Percentiles rank a stretch among this genome's conserved stretches.
Conservation (phyloP, 495 filamentous ascomycete genomes). For the Trichocladium uniseriatum region DNA sequence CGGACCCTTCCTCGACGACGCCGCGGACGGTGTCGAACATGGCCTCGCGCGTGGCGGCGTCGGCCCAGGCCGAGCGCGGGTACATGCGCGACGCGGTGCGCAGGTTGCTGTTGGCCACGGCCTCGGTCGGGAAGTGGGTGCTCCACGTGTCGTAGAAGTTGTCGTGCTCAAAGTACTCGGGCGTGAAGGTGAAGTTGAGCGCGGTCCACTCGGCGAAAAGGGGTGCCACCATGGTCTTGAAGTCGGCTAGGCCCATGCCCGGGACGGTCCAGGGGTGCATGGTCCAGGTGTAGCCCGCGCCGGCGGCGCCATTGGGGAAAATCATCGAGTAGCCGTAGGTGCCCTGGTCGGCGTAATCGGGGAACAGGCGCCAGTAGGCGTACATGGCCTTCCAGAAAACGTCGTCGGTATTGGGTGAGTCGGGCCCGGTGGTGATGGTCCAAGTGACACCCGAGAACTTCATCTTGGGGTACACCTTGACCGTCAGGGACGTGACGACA, state of each 20-base stretch:
- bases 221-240: slow-evolving; percentile 26
- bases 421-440: slow-evolving; percentile 28
- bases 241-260: slow-evolving; percentile 13
- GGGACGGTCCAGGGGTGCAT: slow-evolving; percentile 19
- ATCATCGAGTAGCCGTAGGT: slow-evolving; percentile 41
- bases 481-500: too few relatives aligned
- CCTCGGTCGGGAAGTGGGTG: slow-evolving; percentile 12
- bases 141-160: slow-evolving; percentile 17
- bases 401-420: slow-evolving; percentile 23
- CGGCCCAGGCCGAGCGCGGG: slow-evolving; percentile 22
- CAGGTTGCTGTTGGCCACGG: slow-evolving; percentile 16
- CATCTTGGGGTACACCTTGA: too few relatives aligned
- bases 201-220: slow-evolving; percentile 31
- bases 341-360: slow-evolving; percentile 35
- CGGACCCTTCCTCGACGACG: too few relatives aligned
- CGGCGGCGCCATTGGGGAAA: slow-evolving; percentile 7
- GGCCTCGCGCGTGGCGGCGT: too few relatives aligned
- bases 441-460: slow-evolving; percentile 26
- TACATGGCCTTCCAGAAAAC: slow-evolving; percentile 45
- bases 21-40: too few relatives aligned
- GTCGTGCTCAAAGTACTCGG: slow-evolving; percentile 16
- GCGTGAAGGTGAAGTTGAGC: slow-evolving; percentile 26
- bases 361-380: slow-evolving; percentile 36
- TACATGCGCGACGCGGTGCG: slow-evolving; percentile 35
- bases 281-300: slow-evolving; percentile 7